These are phyloP conservation scores for Samsoniella hepiali DNA, from an alignment of 2,329 filamentous ascomycete genomes.

Conservation along the genomic window DNA sequence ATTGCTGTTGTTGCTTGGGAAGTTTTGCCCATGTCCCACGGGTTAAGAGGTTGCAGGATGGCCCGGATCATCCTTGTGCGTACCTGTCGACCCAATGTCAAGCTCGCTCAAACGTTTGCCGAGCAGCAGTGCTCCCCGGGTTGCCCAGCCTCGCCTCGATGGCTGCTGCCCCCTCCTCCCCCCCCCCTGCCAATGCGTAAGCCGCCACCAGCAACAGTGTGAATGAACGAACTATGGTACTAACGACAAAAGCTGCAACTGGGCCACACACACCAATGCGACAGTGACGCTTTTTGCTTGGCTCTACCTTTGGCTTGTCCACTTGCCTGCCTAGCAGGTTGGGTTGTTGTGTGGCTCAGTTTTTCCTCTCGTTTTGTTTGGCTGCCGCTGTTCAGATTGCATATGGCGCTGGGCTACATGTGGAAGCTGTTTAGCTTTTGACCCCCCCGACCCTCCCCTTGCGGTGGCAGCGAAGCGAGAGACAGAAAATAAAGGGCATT, in stretches of 20 bases:
- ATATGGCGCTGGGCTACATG: conserved; percentile 11
- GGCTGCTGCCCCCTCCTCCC: not conserved
- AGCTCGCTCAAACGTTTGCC: not conserved
- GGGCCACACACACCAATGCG: conserved; percentile 5
- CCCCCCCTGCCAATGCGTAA: conserved; percentile 1
- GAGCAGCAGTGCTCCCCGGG: not conserved
- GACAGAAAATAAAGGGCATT: not conserved
- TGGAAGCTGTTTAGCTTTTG: not conserved
- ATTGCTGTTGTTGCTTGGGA: too few relatives aligned
- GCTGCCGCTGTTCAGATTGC: not conserved
- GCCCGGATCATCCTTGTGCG: not conserved
- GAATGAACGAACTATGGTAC: conserved; percentile 13
- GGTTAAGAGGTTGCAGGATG: not conserved
- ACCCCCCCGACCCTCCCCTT: conserved; percentile 6
- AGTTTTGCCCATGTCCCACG: too few relatives aligned
- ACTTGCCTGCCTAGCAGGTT: not conserved
- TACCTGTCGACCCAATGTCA: not conserved
- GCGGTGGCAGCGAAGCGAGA: not conserved
- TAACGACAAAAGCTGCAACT: not conserved
- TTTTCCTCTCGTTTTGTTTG: not conserved
- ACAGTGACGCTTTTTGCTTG: not conserved
- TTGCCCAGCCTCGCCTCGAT: conserved; percentile 2
- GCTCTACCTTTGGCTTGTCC: not conserved
- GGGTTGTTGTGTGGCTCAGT: not conserved
- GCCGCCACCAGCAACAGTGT: conserved; percentile 11